Base-by-base conservation (phyloP, 2,329 filamentous ascomycete species). In the Alternaria ethzedia region DNA sequence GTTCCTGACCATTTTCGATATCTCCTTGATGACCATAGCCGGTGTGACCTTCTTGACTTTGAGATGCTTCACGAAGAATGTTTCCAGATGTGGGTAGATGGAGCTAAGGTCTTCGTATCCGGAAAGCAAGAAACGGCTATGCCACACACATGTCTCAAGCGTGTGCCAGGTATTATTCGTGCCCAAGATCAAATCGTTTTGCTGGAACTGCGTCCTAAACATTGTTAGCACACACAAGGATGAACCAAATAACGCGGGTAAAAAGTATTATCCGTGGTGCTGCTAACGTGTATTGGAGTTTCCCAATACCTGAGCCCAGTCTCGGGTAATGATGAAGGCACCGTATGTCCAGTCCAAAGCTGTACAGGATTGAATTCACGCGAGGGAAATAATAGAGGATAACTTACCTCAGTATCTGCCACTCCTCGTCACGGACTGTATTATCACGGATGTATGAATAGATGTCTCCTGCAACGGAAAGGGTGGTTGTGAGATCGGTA, bases 11-110 rank as follows among this genome's bases (percentile, higher is more conserved):
- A 73, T 66, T 2, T 49, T 51, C 28, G 54, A 55, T 6, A 72
- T 44, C 20, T 72, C 68, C 9, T 59, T 57, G 21, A 72, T 66
- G 1, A 73, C 59, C 58, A 73, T 64, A 23, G 41, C 49, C 6
- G 56, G 57, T 28, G 32, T 70, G 4, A 59, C 68, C n/a, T 50
- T 70, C 47, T 68, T 66, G 13, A 72, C 56, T 9, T 57, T 45
- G 4, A 72, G 46, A 4, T 41, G 41, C 12, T 44, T 15, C 2
- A 62, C 51, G 36, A 67, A 64, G 15, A 67, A 59, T 2, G 26
- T 13, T 23, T 62, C 58, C 9, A 67, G 17, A 6, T 55, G 30
- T 5, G 61, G 64, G 43, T 70, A 70, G 3, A 65, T 26, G 1
- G 9, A 20, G 11, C 57, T 57, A 11, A 72, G 57, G 23, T 69